Conservation (phyloP, 768 basidiomycete species). For the Kockovaella imperatae region DNA sequence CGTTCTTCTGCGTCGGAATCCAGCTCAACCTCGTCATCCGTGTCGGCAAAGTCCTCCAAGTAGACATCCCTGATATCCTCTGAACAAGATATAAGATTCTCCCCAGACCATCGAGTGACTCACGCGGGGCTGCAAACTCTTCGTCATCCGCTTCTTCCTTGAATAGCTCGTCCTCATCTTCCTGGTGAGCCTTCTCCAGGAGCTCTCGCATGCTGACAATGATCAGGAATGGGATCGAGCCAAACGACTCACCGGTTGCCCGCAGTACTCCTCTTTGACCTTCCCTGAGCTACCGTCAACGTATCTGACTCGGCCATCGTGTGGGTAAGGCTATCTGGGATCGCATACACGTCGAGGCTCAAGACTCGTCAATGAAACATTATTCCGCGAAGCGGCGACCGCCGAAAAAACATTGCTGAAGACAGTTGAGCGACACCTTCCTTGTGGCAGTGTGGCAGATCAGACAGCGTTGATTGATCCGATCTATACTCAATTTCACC, state of each 20-base stretch:
- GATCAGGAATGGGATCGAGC: conserved; percentile 4
- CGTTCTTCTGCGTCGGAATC: conserved; percentile 36
- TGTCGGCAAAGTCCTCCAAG: conserved; percentile 41
- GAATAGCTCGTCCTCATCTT: conserved; percentile 40
- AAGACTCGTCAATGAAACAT: too few species aligned
- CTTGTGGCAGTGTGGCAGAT: too few species aligned
- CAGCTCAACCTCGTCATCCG: conserved; percentile 40
- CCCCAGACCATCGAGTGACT: conserved; percentile 2
- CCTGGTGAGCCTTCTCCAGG: conserved; percentile 40
- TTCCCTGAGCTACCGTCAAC: conserved; percentile 28
- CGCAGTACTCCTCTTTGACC: conserved; percentile 38
- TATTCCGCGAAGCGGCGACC: too few species aligned
- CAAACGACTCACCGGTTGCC: conserved; percentile 34
- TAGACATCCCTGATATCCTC: conserved; percentile 37
- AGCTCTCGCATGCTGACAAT: conserved; percentile 36
- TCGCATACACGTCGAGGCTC: too few species aligned
- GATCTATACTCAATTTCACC: too few species aligned
- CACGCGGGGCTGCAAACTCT: conserved; percentile 38
- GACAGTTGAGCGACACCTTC: too few species aligned
- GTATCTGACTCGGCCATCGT: too few species aligned
- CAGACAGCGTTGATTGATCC: too few species aligned
- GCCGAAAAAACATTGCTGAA: too few species aligned
- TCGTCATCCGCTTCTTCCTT: conserved; percentile 39
- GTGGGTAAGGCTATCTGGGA: too few species aligned
- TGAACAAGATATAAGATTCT: conserved; percentile 1